A percentile compares a stretch with the other conserved stretches of the same genome.
Conservation (phyloP, 139 green algal genomes). For the Auxenochlorella pyrenoidosa region DNA sequence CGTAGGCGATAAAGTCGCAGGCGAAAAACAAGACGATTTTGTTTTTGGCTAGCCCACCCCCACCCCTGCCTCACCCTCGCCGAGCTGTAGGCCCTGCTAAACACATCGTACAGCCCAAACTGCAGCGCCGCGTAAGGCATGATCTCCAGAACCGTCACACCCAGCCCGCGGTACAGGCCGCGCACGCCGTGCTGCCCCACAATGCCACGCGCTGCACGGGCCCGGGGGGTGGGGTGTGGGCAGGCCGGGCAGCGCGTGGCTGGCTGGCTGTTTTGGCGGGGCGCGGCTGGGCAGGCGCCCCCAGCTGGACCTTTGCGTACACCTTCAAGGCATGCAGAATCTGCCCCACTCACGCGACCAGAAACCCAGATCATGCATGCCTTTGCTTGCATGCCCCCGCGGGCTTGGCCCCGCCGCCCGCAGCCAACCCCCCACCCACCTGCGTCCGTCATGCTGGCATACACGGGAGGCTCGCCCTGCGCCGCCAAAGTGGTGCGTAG, state of each 20-base stretch:
- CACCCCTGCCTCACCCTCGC: slow-evolving; percentile 39
- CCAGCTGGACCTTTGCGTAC: too few species aligned
- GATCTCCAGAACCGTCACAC: slow-evolving; percentile 96
- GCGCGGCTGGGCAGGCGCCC: background rate
- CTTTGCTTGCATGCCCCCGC: too few species aligned
- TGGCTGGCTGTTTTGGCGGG: background rate
- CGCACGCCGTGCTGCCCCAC: slow-evolving; percentile 54
- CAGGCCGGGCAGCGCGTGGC: background rate
- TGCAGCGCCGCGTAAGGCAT: slow-evolving; percentile 97
- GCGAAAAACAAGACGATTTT: too few species aligned
- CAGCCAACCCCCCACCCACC: background rate
- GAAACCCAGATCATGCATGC: too few species aligned
- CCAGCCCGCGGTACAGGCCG: slow-evolving; percentile 89
- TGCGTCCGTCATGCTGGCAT: slow-evolving; percentile 78
- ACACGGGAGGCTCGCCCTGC: slow-evolving; percentile 94
- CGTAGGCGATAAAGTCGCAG: too few species aligned
- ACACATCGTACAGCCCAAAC: slow-evolving; percentile 95
- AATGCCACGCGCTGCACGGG: slow-evolving; percentile 59
- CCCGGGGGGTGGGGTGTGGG: too few species aligned
- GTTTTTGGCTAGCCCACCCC: too few species aligned
- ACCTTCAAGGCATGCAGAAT: too few species aligned
- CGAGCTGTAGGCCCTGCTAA: slow-evolving; percentile 66
- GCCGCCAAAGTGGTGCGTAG: slow-evolving; percentile 95
- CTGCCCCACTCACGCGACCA: too few species aligned
- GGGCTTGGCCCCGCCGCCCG: background rate